Percentiles rank a stretch among this genome's conserved stretches.
phyloP scores from a whole-genome alignment of 257 asterid species.

The Leonotis leonurus region DNA sequence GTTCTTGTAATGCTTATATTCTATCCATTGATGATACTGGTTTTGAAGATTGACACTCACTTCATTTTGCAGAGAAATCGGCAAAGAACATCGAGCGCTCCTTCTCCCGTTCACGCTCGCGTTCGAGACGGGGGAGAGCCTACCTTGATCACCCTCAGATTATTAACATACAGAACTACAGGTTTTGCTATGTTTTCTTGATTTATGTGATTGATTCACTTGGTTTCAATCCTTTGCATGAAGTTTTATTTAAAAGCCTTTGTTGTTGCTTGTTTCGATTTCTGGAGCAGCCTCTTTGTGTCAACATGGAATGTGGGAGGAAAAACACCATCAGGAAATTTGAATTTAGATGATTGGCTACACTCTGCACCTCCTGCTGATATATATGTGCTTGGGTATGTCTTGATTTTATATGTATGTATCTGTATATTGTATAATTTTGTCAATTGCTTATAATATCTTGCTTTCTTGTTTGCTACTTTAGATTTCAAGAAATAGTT shows the following conservation, averaged over 20 bases:
- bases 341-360: constrained; percentile 91
- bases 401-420: too few species aligned
- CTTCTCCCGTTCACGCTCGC: constrained; percentile 57
- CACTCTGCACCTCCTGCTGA: constrained; percentile 98
- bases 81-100: constrained; percentile 51
- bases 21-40: background rate
- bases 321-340: constrained; percentile 65
- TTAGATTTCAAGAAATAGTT: constrained; percentile 96
- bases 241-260: background rate
- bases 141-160: constrained; percentile 96
- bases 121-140: constrained; percentile 64
- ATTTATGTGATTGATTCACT: background rate
- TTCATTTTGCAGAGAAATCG: constrained; percentile 59
- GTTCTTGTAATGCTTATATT: background rate
- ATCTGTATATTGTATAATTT: too few species aligned
- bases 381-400: constrained; percentile 92
- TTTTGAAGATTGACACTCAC: background rate
- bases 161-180: constrained; percentile 67
- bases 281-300: constrained; percentile 58
- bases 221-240: background rate
- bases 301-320: constrained; percentile 99
- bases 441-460: too few species aligned
- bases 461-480: too few species aligned
- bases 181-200: constrained; percentile 25
- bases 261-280: too few species aligned